Evolutionary conservation across 495 filamentous ascomycete genomes (phyloP).

Genomic region (Aspergillus leporis): DNA sequence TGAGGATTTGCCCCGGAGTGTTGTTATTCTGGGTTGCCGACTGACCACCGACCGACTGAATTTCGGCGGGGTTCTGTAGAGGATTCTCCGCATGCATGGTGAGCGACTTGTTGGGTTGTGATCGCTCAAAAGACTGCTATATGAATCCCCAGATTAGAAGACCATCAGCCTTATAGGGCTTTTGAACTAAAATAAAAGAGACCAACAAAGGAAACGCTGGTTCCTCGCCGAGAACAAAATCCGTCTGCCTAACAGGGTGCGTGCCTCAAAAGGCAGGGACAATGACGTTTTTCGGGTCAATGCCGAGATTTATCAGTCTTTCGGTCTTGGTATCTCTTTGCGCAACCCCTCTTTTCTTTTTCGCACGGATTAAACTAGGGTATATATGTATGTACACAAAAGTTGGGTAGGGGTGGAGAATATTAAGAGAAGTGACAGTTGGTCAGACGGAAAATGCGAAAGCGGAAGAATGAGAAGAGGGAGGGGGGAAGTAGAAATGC

Average conservation of each 20-base stretch:
- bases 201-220: constrained; percentile 9
- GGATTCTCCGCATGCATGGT: constrained; percentile 20
- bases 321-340: constrained; percentile 1
- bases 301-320: constrained; percentile 12
- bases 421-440: neutral
- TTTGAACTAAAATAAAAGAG: constrained; percentile 2
- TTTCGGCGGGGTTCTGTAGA: constrained; percentile 7
- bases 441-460: constrained; percentile 8
- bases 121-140: constrained; percentile 4
- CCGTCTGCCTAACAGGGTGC: constrained; percentile 27
- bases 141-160: neutral
- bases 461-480: neutral
- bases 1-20: constrained; percentile 62
- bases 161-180: constrained; percentile 13
- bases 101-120: constrained; percentile 9
- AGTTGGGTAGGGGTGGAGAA: neutral
- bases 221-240: constrained; percentile 17
- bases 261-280: constrained; percentile 3
- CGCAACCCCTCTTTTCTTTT: neutral
- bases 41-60: constrained; percentile 6
- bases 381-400: neutral
- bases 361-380: neutral
- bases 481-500: too few relatives aligned
- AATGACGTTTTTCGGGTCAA: constrained; percentile 23
- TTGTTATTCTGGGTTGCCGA: constrained; percentile 13